Evolutionary conservation across 139 green algal genomes (phyloP), one percentile per base, ranked within the genome.

Genomic region (Chlorella ohadii): DNA sequence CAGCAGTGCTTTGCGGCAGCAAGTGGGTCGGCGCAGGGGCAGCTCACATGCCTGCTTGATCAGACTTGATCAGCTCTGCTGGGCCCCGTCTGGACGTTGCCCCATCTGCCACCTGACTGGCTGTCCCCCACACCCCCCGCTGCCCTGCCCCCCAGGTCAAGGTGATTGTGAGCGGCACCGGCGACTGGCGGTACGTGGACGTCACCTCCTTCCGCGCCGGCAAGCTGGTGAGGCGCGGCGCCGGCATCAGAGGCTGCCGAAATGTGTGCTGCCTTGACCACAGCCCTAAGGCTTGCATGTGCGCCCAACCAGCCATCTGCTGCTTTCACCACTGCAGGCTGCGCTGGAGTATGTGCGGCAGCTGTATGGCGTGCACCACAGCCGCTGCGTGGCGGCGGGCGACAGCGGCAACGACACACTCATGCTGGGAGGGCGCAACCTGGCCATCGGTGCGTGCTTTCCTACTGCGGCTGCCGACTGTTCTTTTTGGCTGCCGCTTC

Each of bases 361-460:
- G 41, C 75, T 90, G 34, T 94, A 94, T 70, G 89, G 88, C 44
- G 93, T 98, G 85, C 79, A 89, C 0, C 63, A 56, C 39, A 22
- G 38, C 36, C 75, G 84, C 36, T 97, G 93, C 17, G 89, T 98
- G 61, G 95, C 96, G n/a, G 96, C 94, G 44, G 96, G 96, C 0
- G 96, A 99, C 91, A 93, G 83, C 27, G 96, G 95, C 47, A 99
- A 99, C 84, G 96, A 99, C 87, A 96, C 96, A 57, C 88, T 98
- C 59, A 98, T 99, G 96, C 90, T 99, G 41, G 90, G 89, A 57
- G 85, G 87, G 1, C 59, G 76, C 39, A 94, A 92, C 73, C 82
- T 57, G 17, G 89, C 86, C 36, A 93, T 97, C 41, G 76, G 76
- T 82, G 76, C 15, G 76, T 22, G 56, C 23, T n/a, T 4, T 1